Percentiles rank a stretch among this genome's conserved stretches.
Evolutionary conservation across 2,329 filamentous ascomycete species (phyloP).

Genomic region (Epichloe aotearoae): DNA sequence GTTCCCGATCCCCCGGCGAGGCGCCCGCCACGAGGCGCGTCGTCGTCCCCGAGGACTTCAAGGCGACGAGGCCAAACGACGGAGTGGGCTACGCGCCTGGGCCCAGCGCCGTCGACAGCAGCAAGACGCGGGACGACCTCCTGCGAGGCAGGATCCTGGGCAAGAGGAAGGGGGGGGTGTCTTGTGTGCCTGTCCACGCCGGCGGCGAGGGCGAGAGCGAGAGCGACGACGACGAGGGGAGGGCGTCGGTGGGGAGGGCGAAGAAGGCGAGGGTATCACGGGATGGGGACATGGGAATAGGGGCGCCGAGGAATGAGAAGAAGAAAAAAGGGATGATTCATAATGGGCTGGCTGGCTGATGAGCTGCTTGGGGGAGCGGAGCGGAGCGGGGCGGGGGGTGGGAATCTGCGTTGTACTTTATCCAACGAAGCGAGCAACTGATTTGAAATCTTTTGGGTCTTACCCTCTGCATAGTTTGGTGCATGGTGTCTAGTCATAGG

Average conservation of each 20-base stretch:
- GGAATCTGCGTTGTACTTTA: too few species aligned
- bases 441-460: not conserved
- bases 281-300: too few species aligned
- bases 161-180: conserved; percentile 8
- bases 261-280: conserved; percentile 5
- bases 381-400: too few species aligned
- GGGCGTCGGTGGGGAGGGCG: conserved; percentile 22
- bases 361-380: too few species aligned
- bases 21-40: conserved; percentile 3
- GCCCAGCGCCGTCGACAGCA: conserved; percentile 9
- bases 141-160: conserved; percentile 7
- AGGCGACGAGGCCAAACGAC: conserved; percentile 16
- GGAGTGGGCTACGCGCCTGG: conserved; percentile 28
- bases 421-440: not conserved
- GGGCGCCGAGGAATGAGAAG: not conserved
- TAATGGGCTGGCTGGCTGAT: not conserved
- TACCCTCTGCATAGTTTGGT: not conserved
- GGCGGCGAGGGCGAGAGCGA: conserved; percentile 15
- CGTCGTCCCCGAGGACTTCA: not conserved
- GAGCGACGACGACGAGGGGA: conserved; percentile 23
- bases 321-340: not conserved
- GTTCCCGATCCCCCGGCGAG: too few species aligned
- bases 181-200: not conserved
- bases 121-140: not conserved
- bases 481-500: conserved; percentile 11